Base-by-base conservation (phyloP, 768 basidiomycete species). In the Glaciozyma martinii region DNA sequence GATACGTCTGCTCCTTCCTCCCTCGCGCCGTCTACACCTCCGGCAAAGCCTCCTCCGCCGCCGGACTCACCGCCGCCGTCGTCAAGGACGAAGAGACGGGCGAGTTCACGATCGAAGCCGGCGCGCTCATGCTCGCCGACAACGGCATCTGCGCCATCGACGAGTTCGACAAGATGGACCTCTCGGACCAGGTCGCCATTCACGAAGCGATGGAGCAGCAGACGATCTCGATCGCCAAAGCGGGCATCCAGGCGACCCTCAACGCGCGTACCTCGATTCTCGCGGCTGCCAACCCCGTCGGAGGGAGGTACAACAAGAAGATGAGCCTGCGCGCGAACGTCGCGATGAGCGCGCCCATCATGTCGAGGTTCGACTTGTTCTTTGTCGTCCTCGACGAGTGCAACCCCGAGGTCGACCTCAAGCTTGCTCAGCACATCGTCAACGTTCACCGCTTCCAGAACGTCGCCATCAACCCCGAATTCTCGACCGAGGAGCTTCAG, bases 81-180 rank as follows among this genome's bases (percentile, higher is more conserved):
- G 98, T 94, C 27, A 95, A 89, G 12, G 95, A 99, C 78, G 89
- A 88, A 76, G 95, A 99, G 75, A 98, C 95, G 21, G 94, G 93
- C 75, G 53, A 60, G 76, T 71, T 30, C n/a, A 44, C 47, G 44
- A 29, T 53, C 21, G 49, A 99, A 79, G 95, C 95, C 5, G 95
- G 95, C 50, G 95, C 95, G 18, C 98, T 99, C 94, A 95, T 99
- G 60, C 86, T 99, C 65, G 95, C 95, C 33, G 95, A 99, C 77
- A 86, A 94, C 71, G 95, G 95, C n/a, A 91, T 99, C 27, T 94
- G 98, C 53, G 98, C 95, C 77, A 98, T 99, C 72, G 95, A 99
- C 77, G 95, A 99, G 78, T 99, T 99, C 74, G 95, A 99, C 82
- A 99, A 99, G 77, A 98, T 99, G 95, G 92, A 90, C 37, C 95